Conservation (phyloP, 2,329 filamentous ascomycete species). For the Aspergillus udagawae region DNA sequence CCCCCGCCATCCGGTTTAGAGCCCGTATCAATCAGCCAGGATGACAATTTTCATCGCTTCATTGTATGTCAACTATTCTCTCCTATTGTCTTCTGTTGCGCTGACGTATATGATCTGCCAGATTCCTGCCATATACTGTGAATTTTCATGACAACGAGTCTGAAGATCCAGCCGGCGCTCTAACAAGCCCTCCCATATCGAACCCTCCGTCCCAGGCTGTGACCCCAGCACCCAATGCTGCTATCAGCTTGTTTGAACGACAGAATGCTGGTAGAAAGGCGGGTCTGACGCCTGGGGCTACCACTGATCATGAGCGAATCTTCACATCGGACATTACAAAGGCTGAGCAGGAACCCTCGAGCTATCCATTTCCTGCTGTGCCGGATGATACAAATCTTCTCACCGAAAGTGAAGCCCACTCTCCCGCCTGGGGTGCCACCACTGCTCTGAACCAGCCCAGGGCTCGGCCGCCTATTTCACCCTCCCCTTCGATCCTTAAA, state of each 20-base stretch:
- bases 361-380: conserved; percentile 27
- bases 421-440: conserved; percentile 68
- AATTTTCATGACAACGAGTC: conserved; percentile 66
- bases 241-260: conserved; percentile 34
- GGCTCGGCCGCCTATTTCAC: conserved; percentile 68
- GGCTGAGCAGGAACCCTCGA: conserved; percentile 21
- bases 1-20: neutral
- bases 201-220: conserved; percentile 23
- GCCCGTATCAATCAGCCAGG: conserved; percentile 14
- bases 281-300: conserved; percentile 38
- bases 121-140: conserved; percentile 88
- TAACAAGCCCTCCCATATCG: conserved; percentile 27
- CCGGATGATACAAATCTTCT: conserved; percentile 47
- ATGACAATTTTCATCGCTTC: conserved; percentile 61
- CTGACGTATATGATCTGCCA: conserved; percentile 34
- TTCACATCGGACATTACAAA: conserved; percentile 28
- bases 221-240: conserved; percentile 19
- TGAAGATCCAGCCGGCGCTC: conserved; percentile 40
- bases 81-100: neutral
- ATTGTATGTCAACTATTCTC: conserved; percentile 41
- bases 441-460: conserved; percentile 70
- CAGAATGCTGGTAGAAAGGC: conserved; percentile 18
- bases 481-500: conserved; percentile 71
- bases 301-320: conserved; percentile 40
- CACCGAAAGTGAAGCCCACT: conserved; percentile 69